Evolutionary conservation across 2,329 filamentous ascomycete species (phyloP).

Genomic region (Aspergillus pseudoviridinutans): DNA sequence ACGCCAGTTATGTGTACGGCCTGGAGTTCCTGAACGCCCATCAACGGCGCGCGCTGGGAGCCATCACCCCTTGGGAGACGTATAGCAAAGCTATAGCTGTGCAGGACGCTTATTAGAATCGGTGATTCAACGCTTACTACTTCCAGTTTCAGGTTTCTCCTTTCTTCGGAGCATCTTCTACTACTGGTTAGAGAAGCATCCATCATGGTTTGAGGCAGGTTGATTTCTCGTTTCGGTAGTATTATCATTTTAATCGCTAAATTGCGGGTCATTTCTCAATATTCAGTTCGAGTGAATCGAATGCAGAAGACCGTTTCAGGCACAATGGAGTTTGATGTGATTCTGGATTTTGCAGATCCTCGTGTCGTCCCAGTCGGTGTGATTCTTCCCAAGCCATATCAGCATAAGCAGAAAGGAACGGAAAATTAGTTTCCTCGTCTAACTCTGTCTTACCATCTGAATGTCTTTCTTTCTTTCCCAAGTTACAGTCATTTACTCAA

Average conservation of each 20-base stretch:
- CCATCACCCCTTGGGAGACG: conserved; percentile 79
- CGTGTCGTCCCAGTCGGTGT: not conserved
- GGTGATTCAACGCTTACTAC: not conserved
- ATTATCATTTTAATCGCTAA: not conserved
- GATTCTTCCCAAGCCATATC: not conserved
- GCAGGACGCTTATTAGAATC: conserved; percentile 19
- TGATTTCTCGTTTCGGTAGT: not conserved
- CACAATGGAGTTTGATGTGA: not conserved
- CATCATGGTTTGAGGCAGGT: not conserved
- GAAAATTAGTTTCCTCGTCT: not conserved
- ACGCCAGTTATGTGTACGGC: conserved; percentile 94
- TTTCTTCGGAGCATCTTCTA: not conserved
- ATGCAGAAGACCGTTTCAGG: not conserved
- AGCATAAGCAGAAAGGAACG: not conserved
- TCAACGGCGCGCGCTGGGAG: conserved; percentile 82
- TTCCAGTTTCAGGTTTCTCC: not conserved
- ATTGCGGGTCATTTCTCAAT: not conserved
- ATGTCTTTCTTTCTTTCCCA: not conserved
- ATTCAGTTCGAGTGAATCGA: not conserved
- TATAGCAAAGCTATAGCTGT: conserved; percentile 63
- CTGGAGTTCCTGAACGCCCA: conserved; percentile 83
- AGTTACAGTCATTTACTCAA: not conserved
- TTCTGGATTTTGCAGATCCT: not conserved
- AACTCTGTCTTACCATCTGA: not conserved
- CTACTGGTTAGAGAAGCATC: not conserved